Conservation (phyloP, 306 rosid species). For the Quercus glauca region DNA sequence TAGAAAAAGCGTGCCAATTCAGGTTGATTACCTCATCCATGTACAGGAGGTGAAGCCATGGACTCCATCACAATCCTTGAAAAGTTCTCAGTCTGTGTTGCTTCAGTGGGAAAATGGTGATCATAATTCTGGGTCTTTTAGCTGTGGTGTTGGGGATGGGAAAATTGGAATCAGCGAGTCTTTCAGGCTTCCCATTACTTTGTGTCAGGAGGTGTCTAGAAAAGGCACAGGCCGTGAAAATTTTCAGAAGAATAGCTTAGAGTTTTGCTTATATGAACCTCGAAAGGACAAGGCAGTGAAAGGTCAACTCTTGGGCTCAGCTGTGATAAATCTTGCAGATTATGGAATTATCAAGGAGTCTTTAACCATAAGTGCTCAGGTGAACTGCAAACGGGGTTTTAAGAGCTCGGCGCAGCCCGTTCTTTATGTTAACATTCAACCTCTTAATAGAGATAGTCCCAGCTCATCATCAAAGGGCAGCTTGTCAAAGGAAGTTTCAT, state of each 20-base stretch:
- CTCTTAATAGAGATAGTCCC: slow-evolving; percentile 45
- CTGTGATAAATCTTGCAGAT: slow-evolving; percentile 64
- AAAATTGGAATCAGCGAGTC: slow-evolving; percentile 48
- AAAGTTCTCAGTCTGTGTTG: slow-evolving; percentile 47
- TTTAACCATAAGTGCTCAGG: slow-evolving; percentile 27
- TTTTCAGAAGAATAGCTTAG: slow-evolving; percentile 66
- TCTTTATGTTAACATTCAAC: slow-evolving; percentile 62
- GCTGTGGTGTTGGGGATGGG: slow-evolving; percentile 35
- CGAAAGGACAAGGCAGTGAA: slow-evolving; percentile 54
- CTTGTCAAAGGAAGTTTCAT: slow-evolving; percentile 50
- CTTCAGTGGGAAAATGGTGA: slow-evolving; percentile 81
- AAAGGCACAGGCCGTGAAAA: slow-evolving; percentile 36
- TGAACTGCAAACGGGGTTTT: slow-evolving; percentile 64
- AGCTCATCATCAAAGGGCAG: slow-evolving; percentile 52
- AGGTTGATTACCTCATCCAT: slow-evolving; percentile 56
- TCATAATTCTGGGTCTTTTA: slow-evolving; percentile 42
- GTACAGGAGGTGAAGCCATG: slow-evolving; percentile 78
- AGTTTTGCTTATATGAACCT: slow-evolving; percentile 53
- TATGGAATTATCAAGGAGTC: slow-evolving; percentile 51
- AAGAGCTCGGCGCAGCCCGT: slow-evolving; percentile 50
- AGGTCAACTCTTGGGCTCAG: slow-evolving; percentile 65
- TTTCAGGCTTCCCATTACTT: slow-evolving; percentile 49
- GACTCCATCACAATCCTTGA: slow-evolving; percentile 60
- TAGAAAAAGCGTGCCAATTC: slow-evolving; percentile 44
- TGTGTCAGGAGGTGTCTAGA: slow-evolving; percentile 52